Evolutionary conservation across 2,329 filamentous ascomycete genomes (phyloP).

Genomic region (Sclerotinia subarctica): DNA sequence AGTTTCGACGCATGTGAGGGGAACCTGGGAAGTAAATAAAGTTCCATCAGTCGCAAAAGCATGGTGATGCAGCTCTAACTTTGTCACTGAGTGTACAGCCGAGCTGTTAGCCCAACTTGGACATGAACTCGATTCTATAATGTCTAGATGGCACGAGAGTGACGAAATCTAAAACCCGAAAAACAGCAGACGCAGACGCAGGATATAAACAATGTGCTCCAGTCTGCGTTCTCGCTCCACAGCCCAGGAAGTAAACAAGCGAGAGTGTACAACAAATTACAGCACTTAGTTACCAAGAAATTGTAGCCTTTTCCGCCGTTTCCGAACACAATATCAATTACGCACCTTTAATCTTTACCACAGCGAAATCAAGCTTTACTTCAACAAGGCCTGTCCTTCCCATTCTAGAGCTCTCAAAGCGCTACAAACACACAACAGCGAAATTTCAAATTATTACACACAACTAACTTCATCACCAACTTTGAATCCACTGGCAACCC

Average conservation of each 20-base stretch:
- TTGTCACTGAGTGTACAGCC: not conserved
- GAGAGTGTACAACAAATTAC: not conserved
- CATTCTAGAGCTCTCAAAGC: not conserved
- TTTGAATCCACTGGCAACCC: conserved; percentile 8
- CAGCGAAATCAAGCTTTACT: not conserved
- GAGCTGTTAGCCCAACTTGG: not conserved
- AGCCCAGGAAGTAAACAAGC: not conserved
- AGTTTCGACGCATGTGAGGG: conserved; percentile 9
- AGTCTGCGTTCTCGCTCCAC: not conserved
- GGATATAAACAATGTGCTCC: not conserved
- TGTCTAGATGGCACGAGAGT: not conserved
- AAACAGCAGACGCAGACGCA: not conserved
- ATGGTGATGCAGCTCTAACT: not conserved
- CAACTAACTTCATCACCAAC: not conserved
- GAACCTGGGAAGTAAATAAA: conserved; percentile 9
- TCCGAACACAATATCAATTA: not conserved
- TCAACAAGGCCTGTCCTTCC: not conserved
- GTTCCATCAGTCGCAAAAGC: not conserved
- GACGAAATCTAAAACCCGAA: not conserved
- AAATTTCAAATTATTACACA: conserved; percentile 4
- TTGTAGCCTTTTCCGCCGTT: not conserved
- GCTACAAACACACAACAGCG: conserved; percentile 3
- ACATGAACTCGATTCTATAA: not conserved
- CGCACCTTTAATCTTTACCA: not conserved
- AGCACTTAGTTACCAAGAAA: not conserved